These are phyloP conservation scores for Rosa persica DNA, from an alignment of 306 rosid genomes.

Conservation along the genomic window DNA sequence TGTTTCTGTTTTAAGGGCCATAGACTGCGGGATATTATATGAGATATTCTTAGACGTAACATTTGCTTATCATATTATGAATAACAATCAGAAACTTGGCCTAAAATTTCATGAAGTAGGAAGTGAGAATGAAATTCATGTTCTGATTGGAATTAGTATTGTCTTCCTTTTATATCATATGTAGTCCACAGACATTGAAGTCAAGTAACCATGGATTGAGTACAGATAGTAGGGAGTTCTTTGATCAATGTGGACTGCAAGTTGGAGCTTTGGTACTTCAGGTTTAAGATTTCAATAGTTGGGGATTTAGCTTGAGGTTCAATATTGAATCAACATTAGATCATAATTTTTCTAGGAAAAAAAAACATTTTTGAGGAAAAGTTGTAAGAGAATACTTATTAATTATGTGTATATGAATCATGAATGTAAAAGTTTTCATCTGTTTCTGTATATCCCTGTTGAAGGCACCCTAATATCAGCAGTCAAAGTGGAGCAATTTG, in stretches of 20 bases:
- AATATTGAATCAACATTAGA: background rate
- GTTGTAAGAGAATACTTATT: background rate
- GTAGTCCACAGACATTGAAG: background rate
- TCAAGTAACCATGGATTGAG: background rate
- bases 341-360: background rate
- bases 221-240: background rate
- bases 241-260: background rate
- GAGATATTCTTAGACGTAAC: background rate
- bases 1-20: background rate
- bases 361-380: background rate
- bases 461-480: conserved; percentile 99
- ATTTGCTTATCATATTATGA: background rate
- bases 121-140: background rate
- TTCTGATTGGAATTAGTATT: background rate
- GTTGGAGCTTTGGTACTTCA: background rate
- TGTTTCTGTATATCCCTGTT: conserved; percentile 27
- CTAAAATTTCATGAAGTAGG: background rate
- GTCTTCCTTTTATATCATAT: background rate
- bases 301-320: background rate
- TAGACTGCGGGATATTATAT: background rate
- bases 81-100: background rate
- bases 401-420: background rate
- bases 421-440: conserved; percentile 20
- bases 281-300: background rate
- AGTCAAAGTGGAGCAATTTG: conserved; percentile 99